Percentiles rank a stretch among this genome's conserved stretches.
phyloP scores from a whole-genome alignment of 2,329 filamentous ascomycete species.

The Stachybotrys chlorohalonatus region DNA sequence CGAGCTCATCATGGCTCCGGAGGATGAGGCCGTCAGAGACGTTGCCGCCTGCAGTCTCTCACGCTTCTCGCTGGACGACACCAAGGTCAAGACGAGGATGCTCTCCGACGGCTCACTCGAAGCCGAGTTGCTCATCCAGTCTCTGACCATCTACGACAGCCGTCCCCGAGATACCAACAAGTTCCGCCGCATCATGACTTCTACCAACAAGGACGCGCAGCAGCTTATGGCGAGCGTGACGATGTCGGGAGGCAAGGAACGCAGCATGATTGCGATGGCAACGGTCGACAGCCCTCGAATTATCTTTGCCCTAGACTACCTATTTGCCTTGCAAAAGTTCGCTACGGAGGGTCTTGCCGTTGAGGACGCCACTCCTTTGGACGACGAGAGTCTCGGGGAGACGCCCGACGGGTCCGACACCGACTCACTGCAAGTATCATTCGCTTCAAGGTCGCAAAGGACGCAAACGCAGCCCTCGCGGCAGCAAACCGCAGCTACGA shows the following conservation, averaged over 20 bases:
- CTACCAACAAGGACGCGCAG: slow-evolving; percentile 88
- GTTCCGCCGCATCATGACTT: slow-evolving; percentile 96
- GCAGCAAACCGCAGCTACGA: slow-evolving; percentile 11
- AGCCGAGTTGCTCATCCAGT: slow-evolving; percentile 85
- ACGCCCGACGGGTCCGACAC: slow-evolving; percentile 49
- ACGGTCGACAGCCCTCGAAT: slow-evolving; percentile 91
- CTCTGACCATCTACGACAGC: slow-evolving; percentile 90
- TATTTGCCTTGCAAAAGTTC: slow-evolving; percentile 83
- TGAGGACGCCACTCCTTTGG: slow-evolving; percentile 46
- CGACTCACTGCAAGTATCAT: slow-evolving; percentile 45
- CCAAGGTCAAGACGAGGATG: slow-evolving; percentile 84
- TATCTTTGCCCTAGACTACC: slow-evolving; percentile 91
- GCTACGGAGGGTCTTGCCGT: slow-evolving; percentile 58
- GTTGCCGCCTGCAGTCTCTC: slow-evolving; percentile 76
- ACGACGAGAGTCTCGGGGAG: slow-evolving; percentile 45
- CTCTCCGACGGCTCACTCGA: slow-evolving; percentile 86
- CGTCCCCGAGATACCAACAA: slow-evolving; percentile 86
- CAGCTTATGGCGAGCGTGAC: slow-evolving; percentile 98
- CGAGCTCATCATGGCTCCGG: slow-evolving; percentile 72
- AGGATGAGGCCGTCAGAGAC: slow-evolving; percentile 69
- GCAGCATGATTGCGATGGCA: slow-evolving; percentile 78
- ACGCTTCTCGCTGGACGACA: slow-evolving; percentile 89
- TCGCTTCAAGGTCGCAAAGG: slow-evolving; percentile 24
- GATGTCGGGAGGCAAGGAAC: slow-evolving; percentile 76
- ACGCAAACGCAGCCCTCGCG: slow-evolving; percentile 16